Evolutionary conservation across 345 rosid species (phyloP).

Genomic region (Arabidopsis suecica): DNA sequence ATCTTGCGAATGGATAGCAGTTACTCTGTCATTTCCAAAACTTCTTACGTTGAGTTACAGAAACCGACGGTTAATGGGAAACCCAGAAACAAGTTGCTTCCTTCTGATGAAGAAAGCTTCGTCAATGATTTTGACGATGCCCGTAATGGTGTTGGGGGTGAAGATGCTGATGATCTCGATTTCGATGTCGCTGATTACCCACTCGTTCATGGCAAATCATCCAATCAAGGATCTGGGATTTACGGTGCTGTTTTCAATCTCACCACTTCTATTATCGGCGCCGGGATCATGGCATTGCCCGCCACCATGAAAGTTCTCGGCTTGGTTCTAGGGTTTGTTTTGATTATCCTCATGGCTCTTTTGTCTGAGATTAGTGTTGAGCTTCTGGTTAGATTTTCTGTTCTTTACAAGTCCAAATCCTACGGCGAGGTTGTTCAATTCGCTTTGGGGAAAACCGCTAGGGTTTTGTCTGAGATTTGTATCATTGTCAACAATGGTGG

Average conservation of each 20-base stretch:
- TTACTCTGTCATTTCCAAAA: slow-evolving; percentile 67
- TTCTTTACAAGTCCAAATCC: slow-evolving; percentile 66
- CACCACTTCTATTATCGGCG: slow-evolving; percentile 87
- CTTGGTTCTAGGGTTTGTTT: slow-evolving; percentile 61
- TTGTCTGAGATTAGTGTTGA: slow-evolving; percentile 91
- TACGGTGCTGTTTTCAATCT: slow-evolving; percentile 93
- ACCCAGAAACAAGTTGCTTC: slow-evolving; percentile 50
- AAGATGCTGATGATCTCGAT: slow-evolving; percentile 47
- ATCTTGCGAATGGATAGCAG: slow-evolving; percentile 68
- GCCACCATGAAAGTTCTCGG: slow-evolving; percentile 97
- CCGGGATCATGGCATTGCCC: slow-evolving; percentile 99
- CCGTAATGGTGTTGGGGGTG: slow-evolving; percentile 31
- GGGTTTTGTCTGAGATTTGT: slow-evolving; percentile 83
- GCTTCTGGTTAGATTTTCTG: slow-evolving; percentile 71
- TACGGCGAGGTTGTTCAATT: slow-evolving; percentile 88
- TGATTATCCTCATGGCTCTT: slow-evolving; percentile 79
- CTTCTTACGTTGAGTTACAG: slow-evolving; percentile 64
- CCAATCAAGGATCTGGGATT: slow-evolving; percentile 59
- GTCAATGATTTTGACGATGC: slow-evolving; percentile 35
- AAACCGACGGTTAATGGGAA: slow-evolving; percentile 46
- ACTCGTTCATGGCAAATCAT: slow-evolving; percentile 42
- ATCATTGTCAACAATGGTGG: slow-evolving; percentile 94
- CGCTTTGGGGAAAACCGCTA: slow-evolving; percentile 86
- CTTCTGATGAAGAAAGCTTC: slow-evolving; percentile 53
- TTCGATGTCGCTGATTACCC: slow-evolving; percentile 52